Evolutionary conservation across 2,329 filamentous ascomycete genomes (phyloP).

Genomic region (Gnomoniopsis sp.): DNA sequence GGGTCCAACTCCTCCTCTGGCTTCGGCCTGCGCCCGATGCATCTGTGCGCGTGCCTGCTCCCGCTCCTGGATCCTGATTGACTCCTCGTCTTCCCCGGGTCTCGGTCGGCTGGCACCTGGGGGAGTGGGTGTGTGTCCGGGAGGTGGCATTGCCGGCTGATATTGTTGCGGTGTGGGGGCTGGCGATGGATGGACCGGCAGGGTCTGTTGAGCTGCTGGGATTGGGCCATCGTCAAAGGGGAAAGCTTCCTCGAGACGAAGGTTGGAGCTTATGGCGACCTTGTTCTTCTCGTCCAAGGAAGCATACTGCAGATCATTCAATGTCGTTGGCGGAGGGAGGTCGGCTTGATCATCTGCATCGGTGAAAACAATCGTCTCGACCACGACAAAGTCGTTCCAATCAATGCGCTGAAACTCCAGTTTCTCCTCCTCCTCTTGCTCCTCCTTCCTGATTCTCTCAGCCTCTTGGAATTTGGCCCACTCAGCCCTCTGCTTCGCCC

Average conservation of each 20-base stretch:
- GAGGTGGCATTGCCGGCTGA: slow-evolving; percentile 20
- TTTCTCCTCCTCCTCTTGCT: slow-evolving; percentile 79
- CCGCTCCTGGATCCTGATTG: slow-evolving; percentile 60
- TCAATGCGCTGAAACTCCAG: slow-evolving; percentile 80
- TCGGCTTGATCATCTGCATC: slow-evolving; percentile 83
- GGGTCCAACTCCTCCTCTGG: slow-evolving; percentile 61
- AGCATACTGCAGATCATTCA: slow-evolving; percentile 89
- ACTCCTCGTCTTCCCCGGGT: slow-evolving; percentile 59
- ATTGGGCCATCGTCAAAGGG: slow-evolving; percentile 66
- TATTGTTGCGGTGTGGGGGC: slow-evolving; percentile 30
- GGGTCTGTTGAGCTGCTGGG: slow-evolving; percentile 34
- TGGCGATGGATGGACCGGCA: slow-evolving; percentile 43
- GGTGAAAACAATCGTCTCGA: slow-evolving; percentile 90
- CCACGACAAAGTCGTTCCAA: slow-evolving; percentile 96
- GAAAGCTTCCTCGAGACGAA: slow-evolving; percentile 93
- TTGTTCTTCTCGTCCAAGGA: slow-evolving; percentile 93
- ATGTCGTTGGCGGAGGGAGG: slow-evolving; percentile 82
- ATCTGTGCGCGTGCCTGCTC: slow-evolving; percentile 59
- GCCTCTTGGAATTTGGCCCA: slow-evolving; percentile 81
- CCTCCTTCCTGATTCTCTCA: slow-evolving; percentile 85
- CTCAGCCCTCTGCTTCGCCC: slow-evolving; percentile 81
- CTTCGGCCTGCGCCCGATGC: slow-evolving; percentile 75
- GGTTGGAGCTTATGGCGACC: slow-evolving; percentile 75
- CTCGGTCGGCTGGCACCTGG: slow-evolving; percentile 31
- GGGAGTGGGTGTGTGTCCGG: slow-evolving; percentile 35